Evolutionary conservation across 805 yeast genomes (phyloP).

Genomic region (Danielozyma ontarioensis): DNA sequence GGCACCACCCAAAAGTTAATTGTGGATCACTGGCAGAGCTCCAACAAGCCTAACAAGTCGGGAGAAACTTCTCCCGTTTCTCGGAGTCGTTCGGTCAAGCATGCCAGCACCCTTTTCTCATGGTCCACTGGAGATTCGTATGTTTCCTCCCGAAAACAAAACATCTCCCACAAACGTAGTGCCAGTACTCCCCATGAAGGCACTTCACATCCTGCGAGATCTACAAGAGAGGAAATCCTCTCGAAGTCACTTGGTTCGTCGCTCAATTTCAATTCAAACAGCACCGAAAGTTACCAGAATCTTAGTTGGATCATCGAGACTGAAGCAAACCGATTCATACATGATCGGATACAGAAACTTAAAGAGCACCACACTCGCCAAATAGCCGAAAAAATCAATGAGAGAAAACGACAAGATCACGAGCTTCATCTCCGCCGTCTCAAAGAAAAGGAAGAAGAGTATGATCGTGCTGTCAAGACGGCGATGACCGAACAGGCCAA

Average conservation of each 20-base stretch:
- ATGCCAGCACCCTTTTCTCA: slow-evolving; percentile 31
- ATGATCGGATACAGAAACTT: slow-evolving; percentile 32
- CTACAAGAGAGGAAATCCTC: too few relatives aligned
- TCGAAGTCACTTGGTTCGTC: neutral
- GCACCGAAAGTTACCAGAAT: too few relatives aligned
- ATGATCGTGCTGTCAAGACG: slow-evolving; percentile 24
- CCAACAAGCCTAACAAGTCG: neutral
- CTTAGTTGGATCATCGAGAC: slow-evolving; percentile 29
- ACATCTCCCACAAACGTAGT: neutral
- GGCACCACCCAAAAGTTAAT: slow-evolving; percentile 14
- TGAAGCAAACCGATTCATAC: slow-evolving; percentile 35
- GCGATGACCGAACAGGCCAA: slow-evolving; percentile 20
- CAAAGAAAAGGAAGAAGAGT: slow-evolving; percentile 34
- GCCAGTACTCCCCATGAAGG: neutral
- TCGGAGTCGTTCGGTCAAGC: neutral
- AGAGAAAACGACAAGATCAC: slow-evolving; percentile 35
- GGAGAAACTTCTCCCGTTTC: neutral
- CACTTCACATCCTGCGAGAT: too few relatives aligned
- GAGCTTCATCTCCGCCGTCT: slow-evolving; percentile 31
- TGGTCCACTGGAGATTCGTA: slow-evolving; percentile 42
- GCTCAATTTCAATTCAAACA: slow-evolving; percentile 20
- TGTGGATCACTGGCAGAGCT: slow-evolving; percentile 19
- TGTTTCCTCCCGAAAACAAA: too few relatives aligned
- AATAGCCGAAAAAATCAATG: slow-evolving; percentile 31
- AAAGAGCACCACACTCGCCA: slow-evolving; percentile 34